A percentile compares a stretch with the other conserved stretches of the same genome.
Evolutionary conservation across 305 asterid species (phyloP).

Genomic region (Rubia peregrina): DNA sequence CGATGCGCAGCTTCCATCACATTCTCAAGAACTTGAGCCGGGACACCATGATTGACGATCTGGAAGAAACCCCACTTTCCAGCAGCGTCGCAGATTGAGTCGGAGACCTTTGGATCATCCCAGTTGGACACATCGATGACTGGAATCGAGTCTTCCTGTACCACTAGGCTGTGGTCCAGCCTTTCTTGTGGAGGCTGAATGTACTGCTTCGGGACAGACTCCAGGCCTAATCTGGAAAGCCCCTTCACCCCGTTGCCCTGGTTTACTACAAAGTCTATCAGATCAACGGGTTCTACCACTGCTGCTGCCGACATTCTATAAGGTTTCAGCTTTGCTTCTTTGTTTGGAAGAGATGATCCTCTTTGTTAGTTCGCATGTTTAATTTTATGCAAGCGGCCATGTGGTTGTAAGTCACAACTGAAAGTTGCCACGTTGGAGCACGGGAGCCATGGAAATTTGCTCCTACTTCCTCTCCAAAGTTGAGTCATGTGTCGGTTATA

Average conservation of each 20-base stretch:
- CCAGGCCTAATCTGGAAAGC: constrained; percentile 10
- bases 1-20: constrained; percentile 21
- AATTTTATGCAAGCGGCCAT: background rate
- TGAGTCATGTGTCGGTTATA: too few relatives aligned
- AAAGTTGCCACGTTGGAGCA: constrained; percentile 1
- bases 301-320: constrained; percentile 6
- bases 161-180: constrained; percentile 19
- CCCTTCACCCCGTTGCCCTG: constrained; percentile 18
- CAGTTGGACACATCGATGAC: constrained; percentile 33
- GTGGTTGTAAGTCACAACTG: background rate
- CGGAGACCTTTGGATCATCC: constrained; percentile 24
- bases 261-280: constrained; percentile 12
- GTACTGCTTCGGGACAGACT: constrained; percentile 18
- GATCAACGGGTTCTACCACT: background rate
- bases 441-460: background rate
- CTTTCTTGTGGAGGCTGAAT: constrained; percentile 35
- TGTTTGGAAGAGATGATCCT: background rate
- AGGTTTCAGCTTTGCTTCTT: background rate
- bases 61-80: constrained; percentile 39
- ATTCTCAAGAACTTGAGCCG: constrained; percentile 15
- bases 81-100: constrained; percentile 37
- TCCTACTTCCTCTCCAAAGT: too few relatives aligned
- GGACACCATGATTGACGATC: constrained; percentile 41
- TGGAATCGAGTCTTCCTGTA: constrained; percentile 28
- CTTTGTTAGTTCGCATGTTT: background rate